Percentiles rank a stretch among this genome's conserved stretches.
Evolutionary conservation across 495 filamentous ascomycete genomes (phyloP).

Genomic region (Trichoderma erinaceum): DNA sequence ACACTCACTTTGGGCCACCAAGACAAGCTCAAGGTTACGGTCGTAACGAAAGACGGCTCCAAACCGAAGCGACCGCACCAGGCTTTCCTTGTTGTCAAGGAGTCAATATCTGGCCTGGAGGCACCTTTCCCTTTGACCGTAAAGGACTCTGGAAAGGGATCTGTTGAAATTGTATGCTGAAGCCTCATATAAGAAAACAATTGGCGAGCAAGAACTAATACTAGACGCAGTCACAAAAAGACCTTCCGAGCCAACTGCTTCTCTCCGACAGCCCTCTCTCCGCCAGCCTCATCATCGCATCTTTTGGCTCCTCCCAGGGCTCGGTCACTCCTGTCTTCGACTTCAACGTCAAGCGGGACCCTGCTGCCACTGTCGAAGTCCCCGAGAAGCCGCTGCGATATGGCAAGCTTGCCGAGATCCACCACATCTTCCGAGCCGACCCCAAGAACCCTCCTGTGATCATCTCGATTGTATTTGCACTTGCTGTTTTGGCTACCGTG

Average conservation of each 20-base stretch:
- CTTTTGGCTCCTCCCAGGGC: constrained; percentile 69
- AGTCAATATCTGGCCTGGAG: constrained; percentile 66
- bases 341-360: constrained; percentile 49
- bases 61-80: constrained; percentile 83
- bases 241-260: constrained; percentile 81
- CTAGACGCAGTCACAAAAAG: constrained; percentile 71
- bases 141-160: constrained; percentile 82
- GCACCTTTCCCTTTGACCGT: constrained; percentile 81
- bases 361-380: constrained; percentile 51
- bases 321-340: constrained; percentile 65
- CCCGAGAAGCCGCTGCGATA: constrained; percentile 68
- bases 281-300: constrained; percentile 76
- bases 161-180: constrained; percentile 68
- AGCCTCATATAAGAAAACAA: background rate
- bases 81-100: constrained; percentile 78
- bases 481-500: constrained; percentile 62
- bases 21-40: constrained; percentile 73
- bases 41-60: constrained; percentile 74
- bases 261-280: constrained; percentile 56
- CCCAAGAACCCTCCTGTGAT: constrained; percentile 75
- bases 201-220: constrained; percentile 23
- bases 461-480: constrained; percentile 70
- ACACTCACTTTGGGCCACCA: constrained; percentile 57
- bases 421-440: constrained; percentile 82
- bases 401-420: constrained; percentile 72